Evolutionary conservation across 345 rosid genomes (phyloP).

Genomic region (Citrus sinensis): DNA sequence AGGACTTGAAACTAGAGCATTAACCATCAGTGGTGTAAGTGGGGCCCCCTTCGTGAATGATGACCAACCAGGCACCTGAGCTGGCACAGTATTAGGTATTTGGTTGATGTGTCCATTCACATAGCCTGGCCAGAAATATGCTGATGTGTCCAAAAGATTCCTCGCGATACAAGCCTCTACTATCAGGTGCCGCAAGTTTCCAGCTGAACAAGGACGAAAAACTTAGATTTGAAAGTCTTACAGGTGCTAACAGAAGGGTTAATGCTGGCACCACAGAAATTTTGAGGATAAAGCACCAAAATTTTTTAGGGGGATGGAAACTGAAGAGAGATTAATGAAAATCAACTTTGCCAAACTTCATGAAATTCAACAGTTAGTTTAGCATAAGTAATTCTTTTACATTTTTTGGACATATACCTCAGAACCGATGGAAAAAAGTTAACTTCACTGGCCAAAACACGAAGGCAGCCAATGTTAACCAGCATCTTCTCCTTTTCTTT

Average conservation of each 20-base stretch:
- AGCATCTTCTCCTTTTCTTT: background rate
- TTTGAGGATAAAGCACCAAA: background rate
- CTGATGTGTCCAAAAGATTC: slow-evolving; percentile 81
- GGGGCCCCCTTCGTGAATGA: slow-evolving; percentile 80
- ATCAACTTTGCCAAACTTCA: background rate
- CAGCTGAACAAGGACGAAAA: slow-evolving; percentile 55
- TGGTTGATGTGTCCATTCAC: slow-evolving; percentile 68
- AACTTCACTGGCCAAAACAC: background rate
- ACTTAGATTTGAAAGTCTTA: slow-evolving; percentile 11
- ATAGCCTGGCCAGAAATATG: slow-evolving; percentile 93
- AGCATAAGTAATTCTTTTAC: background rate
- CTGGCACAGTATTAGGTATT: slow-evolving; percentile 53
- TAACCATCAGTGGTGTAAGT: slow-evolving; percentile 57
- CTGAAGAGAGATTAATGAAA: slow-evolving; percentile 1
- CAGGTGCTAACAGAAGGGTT: background rate
- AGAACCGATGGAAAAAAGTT: background rate
- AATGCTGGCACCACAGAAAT: background rate
- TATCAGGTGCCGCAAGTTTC: slow-evolving; percentile 95
- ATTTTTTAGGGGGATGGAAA: background rate
- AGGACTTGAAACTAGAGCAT: slow-evolving; percentile 77
- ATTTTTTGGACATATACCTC: background rate
- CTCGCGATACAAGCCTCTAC: slow-evolving; percentile 96
- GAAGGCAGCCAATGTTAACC: background rate
- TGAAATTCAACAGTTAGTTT: background rate
- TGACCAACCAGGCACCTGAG: slow-evolving; percentile 80